phyloP scores from a whole-genome alignment of 2,329 filamentous ascomycete species.

The Elsinoe arachidis region DNA sequence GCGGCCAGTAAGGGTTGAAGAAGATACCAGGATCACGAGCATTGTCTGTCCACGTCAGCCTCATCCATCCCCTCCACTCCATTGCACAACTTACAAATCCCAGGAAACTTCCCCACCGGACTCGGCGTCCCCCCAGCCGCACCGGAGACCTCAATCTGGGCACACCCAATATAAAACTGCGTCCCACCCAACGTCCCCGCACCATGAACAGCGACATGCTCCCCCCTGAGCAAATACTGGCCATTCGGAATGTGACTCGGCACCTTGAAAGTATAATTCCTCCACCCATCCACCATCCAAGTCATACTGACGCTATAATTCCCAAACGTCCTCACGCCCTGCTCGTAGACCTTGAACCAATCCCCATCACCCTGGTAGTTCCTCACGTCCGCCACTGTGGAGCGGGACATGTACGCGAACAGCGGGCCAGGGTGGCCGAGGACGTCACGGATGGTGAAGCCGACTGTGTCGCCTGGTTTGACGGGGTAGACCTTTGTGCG shows the following conservation, averaged over 20 bases:
- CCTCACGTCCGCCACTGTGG: constrained; percentile 14
- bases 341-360: constrained; percentile 19
- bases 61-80: no score
- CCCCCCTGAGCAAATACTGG: constrained; percentile 47
- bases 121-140: constrained; percentile 7
- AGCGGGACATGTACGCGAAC: constrained; percentile 22
- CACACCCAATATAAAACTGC: constrained; percentile 32
- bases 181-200: constrained; percentile 30
- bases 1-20: neutral
- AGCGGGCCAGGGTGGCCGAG: constrained; percentile 22
- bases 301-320: constrained; percentile 12
- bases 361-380: constrained; percentile 17
- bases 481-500: constrained; percentile 25
- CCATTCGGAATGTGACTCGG: constrained; percentile 45
- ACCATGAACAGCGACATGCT: constrained; percentile 47
- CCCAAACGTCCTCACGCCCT: constrained; percentile 9
- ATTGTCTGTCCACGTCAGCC: neutral
- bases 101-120: constrained; percentile 15
- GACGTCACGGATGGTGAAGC: constrained; percentile 14
- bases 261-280: constrained; percentile 27
- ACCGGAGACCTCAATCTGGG: constrained; percentile 17
- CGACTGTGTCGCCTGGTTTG: constrained; percentile 18
- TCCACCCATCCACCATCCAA: constrained; percentile 15
- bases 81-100: constrained; percentile 9
- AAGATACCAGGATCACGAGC: neutral